Base-by-base conservation (phyloP, 371 early-diverging fungal species). In the Massospora cicadina region DNA sequence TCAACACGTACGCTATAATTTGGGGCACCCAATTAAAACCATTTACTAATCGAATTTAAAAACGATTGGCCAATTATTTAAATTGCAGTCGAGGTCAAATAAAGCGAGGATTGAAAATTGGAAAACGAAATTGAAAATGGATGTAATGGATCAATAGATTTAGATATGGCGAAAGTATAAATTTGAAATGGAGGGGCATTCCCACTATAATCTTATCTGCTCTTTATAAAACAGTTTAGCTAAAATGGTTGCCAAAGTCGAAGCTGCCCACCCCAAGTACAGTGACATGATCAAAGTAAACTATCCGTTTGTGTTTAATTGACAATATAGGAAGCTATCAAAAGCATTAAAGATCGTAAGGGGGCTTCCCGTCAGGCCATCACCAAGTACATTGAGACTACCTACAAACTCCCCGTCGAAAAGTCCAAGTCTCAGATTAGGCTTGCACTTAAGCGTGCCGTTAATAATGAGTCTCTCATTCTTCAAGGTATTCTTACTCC, bases 361-460 rank as follows among this genome's bases (percentile, higher is more conserved):
- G 90, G 90, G 58, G 80, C 82, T 65, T 81, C 83, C 55, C 84
- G 88, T 70, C 84, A 80, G 67, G 86, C 86, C 59, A 81, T 89
- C 76, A 88, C 86, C 74, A 89, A 88, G 77, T 88, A 86, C 74
- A 86, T 89, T 68, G 72, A 79, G 68, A 80, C 85, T 69, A 89
- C 87, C 81, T 85, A 78, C 75, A 77, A 79, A 72, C 76, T 83
- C n/a, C 72, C 77, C 26, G 64, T 65, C 65, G 73, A 76, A 58
- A 79, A 75, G 66, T 79, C 81, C 58, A 84, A 83, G 68, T 69
- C 71, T 55, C 78, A 81, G 69, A 75, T 87, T 72, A 81, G 80
- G 72, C 77, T 77, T 69, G 87, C 87, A 64, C 80, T 89, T 75
- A 84, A 83, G 79, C 83, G 82, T 67, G 88, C 87, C 72, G 79